These are phyloP conservation scores for Naganishia friedmannii DNA, from an alignment of 768 basidiomycete species.

Conservation along the genomic window DNA sequence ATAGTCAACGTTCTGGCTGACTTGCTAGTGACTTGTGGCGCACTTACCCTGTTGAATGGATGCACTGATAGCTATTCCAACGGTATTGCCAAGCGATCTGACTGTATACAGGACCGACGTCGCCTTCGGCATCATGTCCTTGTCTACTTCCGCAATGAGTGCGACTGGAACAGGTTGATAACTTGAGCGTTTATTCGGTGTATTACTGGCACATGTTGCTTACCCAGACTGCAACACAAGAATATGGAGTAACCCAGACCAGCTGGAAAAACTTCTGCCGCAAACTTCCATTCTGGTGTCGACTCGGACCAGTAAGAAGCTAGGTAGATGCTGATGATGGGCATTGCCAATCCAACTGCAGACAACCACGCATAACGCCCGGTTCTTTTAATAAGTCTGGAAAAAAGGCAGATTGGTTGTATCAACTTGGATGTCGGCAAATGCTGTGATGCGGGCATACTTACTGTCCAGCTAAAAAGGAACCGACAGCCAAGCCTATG, in stretches of 20 bases:
- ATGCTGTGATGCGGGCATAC: conserved; percentile 27
- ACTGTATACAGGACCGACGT: conserved; percentile 48
- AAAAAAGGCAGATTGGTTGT: neutral
- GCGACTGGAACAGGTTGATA: conserved; percentile 36
- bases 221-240: conserved; percentile 45
- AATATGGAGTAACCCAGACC: conserved; percentile 49
- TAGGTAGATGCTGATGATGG: conserved; percentile 35
- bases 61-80: conserved; percentile 45
- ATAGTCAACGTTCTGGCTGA: neutral
- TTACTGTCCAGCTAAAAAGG: conserved; percentile 45
- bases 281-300: conserved; percentile 43
- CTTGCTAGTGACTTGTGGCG: neutral
- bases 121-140: conserved; percentile 49
- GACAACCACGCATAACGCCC: conserved; percentile 42
- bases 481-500: conserved; percentile 45
- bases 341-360: conserved; percentile 38
- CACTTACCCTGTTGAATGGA: conserved; percentile 42
- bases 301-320: conserved; percentile 41
- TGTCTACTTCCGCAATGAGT: conserved; percentile 45
- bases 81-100: conserved; percentile 47
- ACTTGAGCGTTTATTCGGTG: neutral
- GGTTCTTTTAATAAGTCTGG: conserved; percentile 39
- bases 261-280: conserved; percentile 41
- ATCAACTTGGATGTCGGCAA: neutral
- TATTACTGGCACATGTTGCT: no score